Conservation (phyloP, 2,329 filamentous ascomycete species). For the Pseudopyricularia javanii region DNA sequence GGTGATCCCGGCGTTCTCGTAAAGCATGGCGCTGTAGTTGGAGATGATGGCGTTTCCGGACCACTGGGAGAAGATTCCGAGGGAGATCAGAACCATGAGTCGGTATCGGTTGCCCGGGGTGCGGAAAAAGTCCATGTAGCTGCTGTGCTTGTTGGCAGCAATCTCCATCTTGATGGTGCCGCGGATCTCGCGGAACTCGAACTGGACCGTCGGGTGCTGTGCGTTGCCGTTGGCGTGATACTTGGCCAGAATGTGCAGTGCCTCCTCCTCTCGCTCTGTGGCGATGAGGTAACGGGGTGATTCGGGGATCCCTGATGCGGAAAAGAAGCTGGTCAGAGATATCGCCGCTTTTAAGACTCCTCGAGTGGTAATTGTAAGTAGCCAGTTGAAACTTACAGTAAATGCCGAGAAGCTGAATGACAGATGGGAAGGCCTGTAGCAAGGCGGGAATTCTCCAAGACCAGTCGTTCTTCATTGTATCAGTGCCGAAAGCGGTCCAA, state of each 20-base stretch:
- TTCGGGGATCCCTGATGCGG: conserved; percentile 22
- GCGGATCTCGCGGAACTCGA: conserved; percentile 31
- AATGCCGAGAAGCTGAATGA: conserved; percentile 19
- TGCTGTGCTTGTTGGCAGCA: conserved; percentile 13
- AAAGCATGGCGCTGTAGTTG: conserved; percentile 6
- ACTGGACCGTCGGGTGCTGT: background rate
- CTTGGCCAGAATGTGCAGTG: conserved; percentile 13
- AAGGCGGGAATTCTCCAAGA: conserved; percentile 19
- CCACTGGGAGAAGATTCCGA: conserved; percentile 18
- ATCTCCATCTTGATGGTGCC: conserved; percentile 30
- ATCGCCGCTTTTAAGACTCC: background rate
- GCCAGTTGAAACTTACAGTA: background rate
- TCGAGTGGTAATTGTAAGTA: background rate
- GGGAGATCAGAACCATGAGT: conserved; percentile 13
- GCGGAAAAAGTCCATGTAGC: conserved; percentile 23
- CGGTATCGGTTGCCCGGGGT: conserved; percentile 5
- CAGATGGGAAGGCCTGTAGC: conserved; percentile 13
- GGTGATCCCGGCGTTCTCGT: conserved; percentile 8
- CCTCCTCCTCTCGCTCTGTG: conserved; percentile 4
- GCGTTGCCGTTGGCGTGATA: conserved; percentile 20
- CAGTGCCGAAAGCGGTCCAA: conserved; percentile 33
- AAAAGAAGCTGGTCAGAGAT: background rate
- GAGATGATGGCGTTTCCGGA: conserved; percentile 8
- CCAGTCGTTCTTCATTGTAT: conserved; percentile 26
- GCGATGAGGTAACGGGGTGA: conserved; percentile 23